Percentiles rank a stretch among this genome's conserved stretches.
Conservation (phyloP, 2,329 filamentous ascomycete genomes). For the Diaporthe ampelina region DNA sequence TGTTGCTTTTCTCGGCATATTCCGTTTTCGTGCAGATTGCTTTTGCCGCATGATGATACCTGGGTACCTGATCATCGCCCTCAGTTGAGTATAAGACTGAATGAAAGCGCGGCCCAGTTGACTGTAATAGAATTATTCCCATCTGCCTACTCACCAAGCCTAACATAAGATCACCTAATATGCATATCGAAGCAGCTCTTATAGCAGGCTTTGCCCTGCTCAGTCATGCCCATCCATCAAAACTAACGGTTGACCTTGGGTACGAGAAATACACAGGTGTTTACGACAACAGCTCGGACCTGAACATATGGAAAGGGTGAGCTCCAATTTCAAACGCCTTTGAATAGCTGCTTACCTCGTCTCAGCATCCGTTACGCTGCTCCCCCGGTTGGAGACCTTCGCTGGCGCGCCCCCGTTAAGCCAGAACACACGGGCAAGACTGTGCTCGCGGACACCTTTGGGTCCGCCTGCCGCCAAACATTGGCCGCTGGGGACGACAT, state of each 20-base stretch:
- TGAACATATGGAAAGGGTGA: constrained; percentile 10
- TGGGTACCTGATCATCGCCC: too few relatives aligned
- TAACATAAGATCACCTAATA: neutral
- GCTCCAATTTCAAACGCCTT: neutral
- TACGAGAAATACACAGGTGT: constrained; percentile 15
- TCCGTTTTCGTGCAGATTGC: neutral
- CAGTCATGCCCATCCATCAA: neutral
- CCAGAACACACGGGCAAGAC: neutral
- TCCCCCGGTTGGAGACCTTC: constrained; percentile 4
- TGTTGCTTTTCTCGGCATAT: neutral
- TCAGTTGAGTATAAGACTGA: too few relatives aligned
- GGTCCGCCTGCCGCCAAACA: neutral
- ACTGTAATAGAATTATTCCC: neutral
- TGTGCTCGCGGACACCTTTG: neutral
- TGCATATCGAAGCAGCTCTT: neutral
- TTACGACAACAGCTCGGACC: neutral
- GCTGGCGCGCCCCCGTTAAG: neutral
- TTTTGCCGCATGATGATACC: neutral
- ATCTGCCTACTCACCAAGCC: neutral
- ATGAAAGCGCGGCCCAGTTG: neutral
- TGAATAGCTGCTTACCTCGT: neutral
- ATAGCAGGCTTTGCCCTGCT: neutral
- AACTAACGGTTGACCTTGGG: neutral
- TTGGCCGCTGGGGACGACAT: neutral
- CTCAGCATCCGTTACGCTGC: constrained; percentile 8